Conservation (phyloP, 1,284 basidiomycete genomes). For the Phellinidium pouzarii region DNA sequence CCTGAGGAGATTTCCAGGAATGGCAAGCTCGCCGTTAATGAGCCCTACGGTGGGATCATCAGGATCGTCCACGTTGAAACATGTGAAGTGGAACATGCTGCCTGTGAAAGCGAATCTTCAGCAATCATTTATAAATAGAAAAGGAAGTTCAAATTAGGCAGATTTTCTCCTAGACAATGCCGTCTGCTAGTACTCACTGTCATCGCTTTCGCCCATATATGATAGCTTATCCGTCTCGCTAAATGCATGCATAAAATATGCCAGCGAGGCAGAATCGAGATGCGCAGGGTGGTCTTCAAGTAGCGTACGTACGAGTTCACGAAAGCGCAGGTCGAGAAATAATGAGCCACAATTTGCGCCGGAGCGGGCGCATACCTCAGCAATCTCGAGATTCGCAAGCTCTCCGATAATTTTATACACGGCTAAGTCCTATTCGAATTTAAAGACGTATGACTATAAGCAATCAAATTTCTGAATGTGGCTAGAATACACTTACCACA, state of each 20-base stretch:
- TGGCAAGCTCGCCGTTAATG: conserved; percentile 70
- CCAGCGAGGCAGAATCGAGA: conserved; percentile 67
- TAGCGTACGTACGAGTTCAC: conserved; percentile 64
- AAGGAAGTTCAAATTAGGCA: not conserved
- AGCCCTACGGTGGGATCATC: conserved; percentile 69
- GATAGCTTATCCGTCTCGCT: conserved; percentile 79
- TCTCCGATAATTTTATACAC: conserved; percentile 78
- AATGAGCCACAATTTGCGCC: conserved; percentile 78
- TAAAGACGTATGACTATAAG: not conserved
- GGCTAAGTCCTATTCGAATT: conserved; percentile 46
- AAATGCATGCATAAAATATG: conserved; percentile 81
- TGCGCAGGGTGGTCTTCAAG: conserved; percentile 73
- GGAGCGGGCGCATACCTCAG: conserved; percentile 76
- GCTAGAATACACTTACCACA: conserved; percentile 38
- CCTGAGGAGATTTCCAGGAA: conserved; percentile 69
- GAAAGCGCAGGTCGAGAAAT: conserved; percentile 77
- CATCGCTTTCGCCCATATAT: conserved; percentile 64
- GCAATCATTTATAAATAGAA: conserved; percentile 11
- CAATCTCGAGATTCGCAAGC: conserved; percentile 70
- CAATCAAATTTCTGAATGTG: conserved; percentile 1
- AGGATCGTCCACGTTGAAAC: conserved; percentile 72
- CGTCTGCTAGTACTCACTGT: conserved; percentile 41
- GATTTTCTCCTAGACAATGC: not conserved
- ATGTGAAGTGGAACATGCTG: conserved; percentile 76
- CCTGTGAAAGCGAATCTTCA: conserved; percentile 34